Evolutionary conservation across 2,329 filamentous ascomycete genomes (phyloP).

Genomic region (Aspergillus udagawae): DNA sequence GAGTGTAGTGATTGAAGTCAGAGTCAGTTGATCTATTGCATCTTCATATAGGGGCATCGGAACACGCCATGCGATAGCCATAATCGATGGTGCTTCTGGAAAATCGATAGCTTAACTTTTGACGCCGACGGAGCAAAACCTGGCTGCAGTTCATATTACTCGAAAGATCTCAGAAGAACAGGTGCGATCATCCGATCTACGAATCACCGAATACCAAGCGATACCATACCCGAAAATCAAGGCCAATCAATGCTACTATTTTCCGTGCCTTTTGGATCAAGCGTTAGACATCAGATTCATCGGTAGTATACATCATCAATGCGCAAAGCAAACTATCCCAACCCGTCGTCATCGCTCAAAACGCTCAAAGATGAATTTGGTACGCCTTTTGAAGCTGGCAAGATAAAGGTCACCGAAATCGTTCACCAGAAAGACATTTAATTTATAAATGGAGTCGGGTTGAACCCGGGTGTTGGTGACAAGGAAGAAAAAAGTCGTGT

Average conservation of each 20-base stretch:
- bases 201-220: not conserved
- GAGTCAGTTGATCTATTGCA: too few relatives aligned
- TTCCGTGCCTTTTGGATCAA: not conserved
- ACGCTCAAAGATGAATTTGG: not conserved
- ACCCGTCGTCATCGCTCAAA: not conserved
- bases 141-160: not conserved
- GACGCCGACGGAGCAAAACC: not conserved
- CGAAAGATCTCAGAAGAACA: not conserved
- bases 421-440: not conserved
- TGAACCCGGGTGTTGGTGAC: not conserved
- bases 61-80: too few relatives aligned
- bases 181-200: not conserved
- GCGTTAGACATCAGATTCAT: not conserved
- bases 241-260: not conserved
- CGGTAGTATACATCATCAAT: not conserved
- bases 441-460: not conserved
- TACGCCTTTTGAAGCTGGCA: not conserved
- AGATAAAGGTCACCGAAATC: not conserved
- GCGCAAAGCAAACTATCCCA: not conserved
- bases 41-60: too few relatives aligned
- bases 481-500: not conserved
- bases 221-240: not conserved
- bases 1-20: too few relatives aligned
- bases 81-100: too few relatives aligned
- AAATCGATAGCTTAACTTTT: not conserved